Evolutionary conservation across 2,329 filamentous ascomycete species (phyloP).

Genomic region (Nemania sp.): DNA sequence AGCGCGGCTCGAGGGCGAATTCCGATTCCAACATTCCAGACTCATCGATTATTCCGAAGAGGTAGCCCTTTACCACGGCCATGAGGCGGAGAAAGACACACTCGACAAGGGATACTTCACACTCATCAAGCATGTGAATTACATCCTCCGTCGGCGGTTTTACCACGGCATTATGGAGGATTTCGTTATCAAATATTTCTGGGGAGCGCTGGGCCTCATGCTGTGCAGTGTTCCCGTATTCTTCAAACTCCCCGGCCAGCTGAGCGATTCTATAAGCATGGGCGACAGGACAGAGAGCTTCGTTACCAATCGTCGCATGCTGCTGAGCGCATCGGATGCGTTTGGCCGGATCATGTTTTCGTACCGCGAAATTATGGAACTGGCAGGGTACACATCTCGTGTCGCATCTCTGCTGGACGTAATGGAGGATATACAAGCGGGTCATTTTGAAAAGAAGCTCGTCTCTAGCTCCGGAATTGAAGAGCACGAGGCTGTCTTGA

Average conservation of each 20-base stretch:
- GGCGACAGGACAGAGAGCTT: conserved; percentile 77
- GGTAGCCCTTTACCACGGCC: conserved; percentile 87
- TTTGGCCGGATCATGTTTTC: conserved; percentile 97
- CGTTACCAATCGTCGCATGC: conserved; percentile 89
- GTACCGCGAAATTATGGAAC: conserved; percentile 94
- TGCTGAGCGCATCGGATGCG: conserved; percentile 91
- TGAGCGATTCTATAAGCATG: conserved; percentile 61
- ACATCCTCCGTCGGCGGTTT: conserved; percentile 85
- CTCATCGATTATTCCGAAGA: conserved; percentile 97
- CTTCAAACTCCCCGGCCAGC: conserved; percentile 81
- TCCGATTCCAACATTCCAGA: conserved; percentile 91
- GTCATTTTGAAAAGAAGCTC: conserved; percentile 94
- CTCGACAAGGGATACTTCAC: conserved; percentile 99
- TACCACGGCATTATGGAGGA: conserved; percentile 99
- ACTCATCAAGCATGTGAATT: conserved; percentile 97
- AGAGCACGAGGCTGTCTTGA: conserved; percentile 80
- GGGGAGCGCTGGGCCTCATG: conserved; percentile 89
- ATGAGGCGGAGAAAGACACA: conserved; percentile 93
- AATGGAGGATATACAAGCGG: conserved; percentile 89
- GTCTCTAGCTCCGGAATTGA: conserved; percentile 85
- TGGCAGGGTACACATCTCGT: conserved; percentile 92
- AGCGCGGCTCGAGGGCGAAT: conserved; percentile 91
- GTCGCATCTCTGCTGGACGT: conserved; percentile 89
- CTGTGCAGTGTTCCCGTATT: conserved; percentile 96
- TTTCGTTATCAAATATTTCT: conserved; percentile 99